Base-by-base conservation (phyloP, 306 rosid genomes). In the Vigna nakashimae region DNA sequence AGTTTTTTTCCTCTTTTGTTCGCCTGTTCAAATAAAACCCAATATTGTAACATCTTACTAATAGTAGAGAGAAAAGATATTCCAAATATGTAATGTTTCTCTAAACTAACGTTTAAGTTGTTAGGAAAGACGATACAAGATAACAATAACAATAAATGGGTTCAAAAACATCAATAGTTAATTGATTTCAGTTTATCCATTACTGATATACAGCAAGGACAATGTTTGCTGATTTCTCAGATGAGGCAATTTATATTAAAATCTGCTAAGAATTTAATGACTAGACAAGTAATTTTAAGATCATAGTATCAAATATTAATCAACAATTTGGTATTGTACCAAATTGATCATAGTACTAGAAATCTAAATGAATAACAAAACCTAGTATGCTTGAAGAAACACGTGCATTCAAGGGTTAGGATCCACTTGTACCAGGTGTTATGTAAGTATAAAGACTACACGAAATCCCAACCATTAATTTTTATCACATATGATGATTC, bases 1-100 rank as follows among this genome's bases (percentile, higher is more conserved):
- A 48, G 57, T 71, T 74, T 89, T 79, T 80, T 84, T 75, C 82
- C 93, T 90, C 90, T 80, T 85, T 26, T 24, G 72, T 17, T 45
- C 38, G 24, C 81, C 97, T 91, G 87, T 63, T 80, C 79, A 68
- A 80, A 68, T 16, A 67, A 69, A 80, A 69, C 68, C 48, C 65
- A 56, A 32, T 65, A 70, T 12, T 55, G 65, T 75, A 52, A 34
- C 43, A 72, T 71, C 49, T 57, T 38, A 48, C 4, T 26, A 28
- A 52, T 43, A 69, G 36, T 70, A 40, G 68, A 76, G 30, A 67
- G 22, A 67, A 57, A 70, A 55, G 51, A 69, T 63, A 20, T 42
- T 62, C n/a, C 40, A 38, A 62, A 66, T 48, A 75, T 43, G 56
- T 28, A 53, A 66, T 65, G 65, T 63, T 69, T 46, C 78, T 81